phyloP scores from a whole-genome alignment of 768 basidiomycete genomes.

The Pisolithus marmoratus region DNA sequence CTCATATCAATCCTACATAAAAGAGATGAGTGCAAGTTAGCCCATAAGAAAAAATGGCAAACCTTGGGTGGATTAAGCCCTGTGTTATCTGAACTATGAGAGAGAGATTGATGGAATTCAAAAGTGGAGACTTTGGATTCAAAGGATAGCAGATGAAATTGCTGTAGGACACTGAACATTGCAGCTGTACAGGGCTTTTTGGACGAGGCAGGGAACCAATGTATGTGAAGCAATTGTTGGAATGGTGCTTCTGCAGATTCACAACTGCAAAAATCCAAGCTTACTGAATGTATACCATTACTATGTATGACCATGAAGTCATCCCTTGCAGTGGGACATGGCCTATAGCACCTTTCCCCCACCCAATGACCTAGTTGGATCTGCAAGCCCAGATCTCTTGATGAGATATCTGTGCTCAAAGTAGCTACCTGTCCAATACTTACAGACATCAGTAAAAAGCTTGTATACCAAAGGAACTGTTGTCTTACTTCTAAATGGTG shows the following conservation, averaged over 20 bases:
- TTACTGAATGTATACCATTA: slow-evolving; percentile 1
- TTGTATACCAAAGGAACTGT: no score
- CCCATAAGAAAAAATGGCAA: no score
- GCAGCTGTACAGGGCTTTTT: neutral
- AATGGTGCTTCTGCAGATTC: neutral
- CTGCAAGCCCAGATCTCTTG: slow-evolving; percentile 12
- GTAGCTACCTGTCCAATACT: slow-evolving; percentile 15
- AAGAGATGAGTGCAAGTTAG: no score
- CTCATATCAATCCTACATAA: no score
- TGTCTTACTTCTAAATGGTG: slow-evolving; percentile 12
- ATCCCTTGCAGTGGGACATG: neutral
- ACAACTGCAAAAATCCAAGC: slow-evolving; percentile 17
- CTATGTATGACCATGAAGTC: slow-evolving; percentile 18
- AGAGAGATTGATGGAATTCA: neutral
- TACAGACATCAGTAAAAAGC: neutral
- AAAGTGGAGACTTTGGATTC: neutral
- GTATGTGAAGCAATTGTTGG: neutral
- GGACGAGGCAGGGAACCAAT: neutral
- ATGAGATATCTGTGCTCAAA: slow-evolving; percentile 5
- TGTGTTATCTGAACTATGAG: no score
- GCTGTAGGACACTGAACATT: neutral
- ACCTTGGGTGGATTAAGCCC: no score
- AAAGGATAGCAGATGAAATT: neutral
- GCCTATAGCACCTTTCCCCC: slow-evolving; percentile 3
- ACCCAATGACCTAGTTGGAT: slow-evolving; percentile 18